phyloP scores from a whole-genome alignment of 495 filamentous ascomycete genomes.

The Podospora comata region DNA sequence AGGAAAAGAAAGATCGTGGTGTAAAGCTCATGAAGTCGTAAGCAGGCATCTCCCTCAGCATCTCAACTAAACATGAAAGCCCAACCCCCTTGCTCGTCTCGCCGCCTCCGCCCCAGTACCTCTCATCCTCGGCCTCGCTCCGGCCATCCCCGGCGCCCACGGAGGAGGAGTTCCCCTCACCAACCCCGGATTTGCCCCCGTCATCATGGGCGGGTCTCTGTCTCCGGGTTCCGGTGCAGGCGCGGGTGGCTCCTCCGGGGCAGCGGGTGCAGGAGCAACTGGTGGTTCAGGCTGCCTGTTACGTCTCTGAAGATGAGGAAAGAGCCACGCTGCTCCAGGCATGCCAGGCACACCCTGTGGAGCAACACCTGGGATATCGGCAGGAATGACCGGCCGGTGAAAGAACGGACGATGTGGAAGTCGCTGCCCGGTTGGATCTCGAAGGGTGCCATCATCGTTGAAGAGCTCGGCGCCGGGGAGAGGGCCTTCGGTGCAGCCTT shows the following conservation, averaged over 20 bases:
- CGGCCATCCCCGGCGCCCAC: background rate
- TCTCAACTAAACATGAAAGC: background rate
- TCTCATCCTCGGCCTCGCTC: background rate
- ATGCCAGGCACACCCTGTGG: background rate
- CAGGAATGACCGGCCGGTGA: background rate
- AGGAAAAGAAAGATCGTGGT: background rate
- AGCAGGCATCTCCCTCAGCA: background rate
- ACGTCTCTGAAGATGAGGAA: background rate
- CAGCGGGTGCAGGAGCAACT: background rate
- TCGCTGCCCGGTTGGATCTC: background rate
- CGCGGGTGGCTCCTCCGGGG: background rate
- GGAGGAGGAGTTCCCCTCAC: background rate
- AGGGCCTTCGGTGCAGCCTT: conserved; percentile 29
- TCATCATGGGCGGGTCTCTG: background rate
- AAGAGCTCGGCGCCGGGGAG: conserved; percentile 1
- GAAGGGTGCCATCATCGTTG: conserved; percentile 11
- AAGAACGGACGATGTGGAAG: background rate
- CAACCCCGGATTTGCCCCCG: background rate
- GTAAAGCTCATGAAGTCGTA: background rate
- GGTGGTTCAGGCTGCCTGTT: background rate
- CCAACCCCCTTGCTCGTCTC: background rate
- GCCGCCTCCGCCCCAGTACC: background rate
- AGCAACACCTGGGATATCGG: background rate
- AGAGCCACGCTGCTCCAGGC: background rate
- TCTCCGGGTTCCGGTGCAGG: too few species aligned